Evolutionary conservation across 2,329 filamentous ascomycete genomes (phyloP).

Genomic region (Xylaria arbuscula): DNA sequence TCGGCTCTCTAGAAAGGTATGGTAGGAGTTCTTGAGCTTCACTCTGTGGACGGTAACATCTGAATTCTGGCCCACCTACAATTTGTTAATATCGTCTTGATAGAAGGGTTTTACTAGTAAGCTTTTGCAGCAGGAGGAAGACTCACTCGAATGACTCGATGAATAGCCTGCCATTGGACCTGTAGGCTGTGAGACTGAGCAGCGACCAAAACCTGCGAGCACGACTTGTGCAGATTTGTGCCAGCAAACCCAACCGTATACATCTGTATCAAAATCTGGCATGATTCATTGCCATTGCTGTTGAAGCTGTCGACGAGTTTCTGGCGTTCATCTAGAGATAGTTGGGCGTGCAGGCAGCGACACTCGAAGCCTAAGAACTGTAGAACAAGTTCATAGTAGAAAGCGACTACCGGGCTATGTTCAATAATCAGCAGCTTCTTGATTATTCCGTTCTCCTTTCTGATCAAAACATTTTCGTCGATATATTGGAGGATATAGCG

Average conservation of each 20-base stretch:
- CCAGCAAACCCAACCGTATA: slow-evolving; percentile 48
- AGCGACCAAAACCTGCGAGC: slow-evolving; percentile 45
- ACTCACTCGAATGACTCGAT: slow-evolving; percentile 49
- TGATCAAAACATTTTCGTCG: slow-evolving; percentile 41
- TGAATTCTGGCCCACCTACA: slow-evolving; percentile 44
- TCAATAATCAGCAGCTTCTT: slow-evolving; percentile 48
- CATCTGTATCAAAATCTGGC: slow-evolving; percentile 49
- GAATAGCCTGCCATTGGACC: slow-evolving; percentile 45
- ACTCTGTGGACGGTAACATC: slow-evolving; percentile 45
- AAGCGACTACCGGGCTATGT: slow-evolving; percentile 44
- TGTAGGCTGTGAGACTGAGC: slow-evolving; percentile 44
- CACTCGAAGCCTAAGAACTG: slow-evolving; percentile 48
- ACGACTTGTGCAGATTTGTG: slow-evolving; percentile 47
- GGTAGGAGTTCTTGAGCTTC: slow-evolving; percentile 45
- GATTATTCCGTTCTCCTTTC: slow-evolving; percentile 35
- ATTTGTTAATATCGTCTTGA: slow-evolving; percentile 31
- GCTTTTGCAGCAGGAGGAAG: not conserved
- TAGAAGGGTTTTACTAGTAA: not conserved
- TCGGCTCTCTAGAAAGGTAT: slow-evolving; percentile 45
- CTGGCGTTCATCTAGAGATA: slow-evolving; percentile 41
- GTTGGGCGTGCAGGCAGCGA: slow-evolving; percentile 42
- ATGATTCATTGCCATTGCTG: slow-evolving; percentile 32
- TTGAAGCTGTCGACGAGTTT: slow-evolving; percentile 46
- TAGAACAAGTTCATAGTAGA: slow-evolving; percentile 48
- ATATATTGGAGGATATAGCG: slow-evolving; percentile 46